These are phyloP conservation scores for Infundibulicybe gibba DNA, from an alignment of 768 basidiomycete genomes.

Conservation along the genomic window DNA sequence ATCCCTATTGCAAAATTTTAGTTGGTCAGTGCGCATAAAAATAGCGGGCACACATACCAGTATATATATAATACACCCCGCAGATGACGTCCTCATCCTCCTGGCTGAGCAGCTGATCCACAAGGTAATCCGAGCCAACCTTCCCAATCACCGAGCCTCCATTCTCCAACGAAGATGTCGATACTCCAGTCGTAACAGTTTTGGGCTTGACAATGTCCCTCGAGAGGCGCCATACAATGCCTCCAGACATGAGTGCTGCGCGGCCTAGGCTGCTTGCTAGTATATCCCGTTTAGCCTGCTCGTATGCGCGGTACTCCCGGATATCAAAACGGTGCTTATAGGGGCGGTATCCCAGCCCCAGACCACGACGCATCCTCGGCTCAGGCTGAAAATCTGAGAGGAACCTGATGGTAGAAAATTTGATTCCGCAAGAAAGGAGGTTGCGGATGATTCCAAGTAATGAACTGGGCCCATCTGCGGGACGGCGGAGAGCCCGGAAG, in stretches of 20 bases:
- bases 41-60: background rate
- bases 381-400: background rate
- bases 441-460: conserved; percentile 1
- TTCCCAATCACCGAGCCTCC: background rate
- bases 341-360: background rate
- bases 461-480: background rate
- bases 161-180: background rate
- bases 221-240: conserved; percentile 8
- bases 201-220: background rate
- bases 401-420: conserved; percentile 2
- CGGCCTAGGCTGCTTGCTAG: background rate
- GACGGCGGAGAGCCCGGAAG: background rate
- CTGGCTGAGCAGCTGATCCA: background rate
- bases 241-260: background rate
- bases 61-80: conserved; percentile 3
- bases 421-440: background rate
- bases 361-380: background rate
- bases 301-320: conserved; percentile 1
- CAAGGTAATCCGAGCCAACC: background rate
- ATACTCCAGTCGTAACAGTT: background rate
- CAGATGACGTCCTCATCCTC: background rate
- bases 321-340: background rate
- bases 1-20: background rate
- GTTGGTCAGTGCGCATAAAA: background rate
- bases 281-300: background rate